Base-by-base conservation (phyloP, 345 rosid species). In the Toxicodendron radicans region DNA sequence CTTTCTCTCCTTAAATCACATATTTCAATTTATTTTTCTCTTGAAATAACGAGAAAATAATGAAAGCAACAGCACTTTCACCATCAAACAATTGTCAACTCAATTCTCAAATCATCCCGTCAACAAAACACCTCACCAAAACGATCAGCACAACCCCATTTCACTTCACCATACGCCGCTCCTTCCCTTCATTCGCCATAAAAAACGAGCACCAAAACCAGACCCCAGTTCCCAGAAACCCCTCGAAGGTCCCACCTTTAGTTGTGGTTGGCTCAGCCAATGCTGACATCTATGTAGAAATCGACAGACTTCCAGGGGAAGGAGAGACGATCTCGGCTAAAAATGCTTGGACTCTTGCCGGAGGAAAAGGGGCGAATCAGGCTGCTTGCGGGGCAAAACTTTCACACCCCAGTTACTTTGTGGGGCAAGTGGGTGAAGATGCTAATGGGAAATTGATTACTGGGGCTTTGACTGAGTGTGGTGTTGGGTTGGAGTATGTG, bases 361-460 rank as follows among this genome's bases (percentile, higher is more conserved):
- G 96, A 1, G 99, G 98, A 21, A 93, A 91, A 76, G 99, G 98
- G 6, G 99, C 96, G 23, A 93, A 95, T 71, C 99, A 95, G 85
- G 99, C 98, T 10, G 97, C 93, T 0, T 95, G 99, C 61, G 93
- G 94, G 18, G 93, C 85, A 8, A 90, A 85, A 72, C 87, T 92
- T 10, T 68, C 87, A 0, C 87, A 92, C 77, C 97, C 98, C 24
- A 91, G 97, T 4, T 91, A 86, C 83, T 92, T 86, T 82, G 82
- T 88, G 43, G 97, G 98, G 10, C 97, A 89, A 72, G 77, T 91
- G 13, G 98, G 99, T 1, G 89, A 87, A 7, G 98, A 95, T 78
- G 95, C 96, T 0, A 80, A 90, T 74, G 99, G 98, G 79, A 90
- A 80, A 74, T 76, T 91, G 75, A 85, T 95, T 49, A 66, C 80